phyloP scores from a whole-genome alignment of 164 flowering plant species.

The Annona squamosa region DNA sequence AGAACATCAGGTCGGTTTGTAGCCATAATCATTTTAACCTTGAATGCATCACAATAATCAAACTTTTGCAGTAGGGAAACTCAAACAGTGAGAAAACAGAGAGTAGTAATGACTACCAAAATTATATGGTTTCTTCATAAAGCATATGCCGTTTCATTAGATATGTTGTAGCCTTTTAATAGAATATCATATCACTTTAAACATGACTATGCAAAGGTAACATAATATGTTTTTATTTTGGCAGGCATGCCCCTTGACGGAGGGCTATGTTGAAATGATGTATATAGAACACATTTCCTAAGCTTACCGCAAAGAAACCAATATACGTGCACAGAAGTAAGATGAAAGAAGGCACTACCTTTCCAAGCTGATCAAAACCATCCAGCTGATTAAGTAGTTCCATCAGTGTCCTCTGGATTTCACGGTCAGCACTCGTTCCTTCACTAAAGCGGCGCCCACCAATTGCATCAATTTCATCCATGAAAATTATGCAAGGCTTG shows the following conservation, averaged over 20 bases:
- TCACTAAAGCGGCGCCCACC: constrained; percentile 94
- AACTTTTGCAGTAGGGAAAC: neutral
- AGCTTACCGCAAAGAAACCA: neutral
- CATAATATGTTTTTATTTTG: too few species aligned
- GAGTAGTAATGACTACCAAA: neutral
- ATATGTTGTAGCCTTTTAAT: too few species aligned
- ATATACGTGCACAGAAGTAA: neutral
- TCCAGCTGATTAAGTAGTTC: constrained; percentile 95
- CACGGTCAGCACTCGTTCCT: constrained; percentile 96
- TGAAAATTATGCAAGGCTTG: constrained; percentile 93
- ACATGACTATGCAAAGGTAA: too few species aligned
- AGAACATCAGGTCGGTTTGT: constrained; percentile 94
- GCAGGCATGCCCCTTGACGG: too few species aligned
- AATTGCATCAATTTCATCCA: constrained; percentile 99
- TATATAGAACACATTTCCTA: neutral
- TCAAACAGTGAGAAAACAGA: neutral
- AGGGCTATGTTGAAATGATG: too few species aligned
- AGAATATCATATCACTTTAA: too few species aligned
- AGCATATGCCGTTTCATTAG: too few species aligned
- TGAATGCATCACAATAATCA: constrained; percentile 2
- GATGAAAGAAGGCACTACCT: constrained; percentile 35
- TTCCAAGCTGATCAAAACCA: constrained; percentile 90
- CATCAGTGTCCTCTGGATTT: constrained; percentile 90
- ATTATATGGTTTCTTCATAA: neutral
- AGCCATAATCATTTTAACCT: constrained; percentile 99